These are phyloP conservation scores for Tephrocybe sp. DNA, from an alignment of 768 basidiomycete species.

Conservation along the genomic window DNA sequence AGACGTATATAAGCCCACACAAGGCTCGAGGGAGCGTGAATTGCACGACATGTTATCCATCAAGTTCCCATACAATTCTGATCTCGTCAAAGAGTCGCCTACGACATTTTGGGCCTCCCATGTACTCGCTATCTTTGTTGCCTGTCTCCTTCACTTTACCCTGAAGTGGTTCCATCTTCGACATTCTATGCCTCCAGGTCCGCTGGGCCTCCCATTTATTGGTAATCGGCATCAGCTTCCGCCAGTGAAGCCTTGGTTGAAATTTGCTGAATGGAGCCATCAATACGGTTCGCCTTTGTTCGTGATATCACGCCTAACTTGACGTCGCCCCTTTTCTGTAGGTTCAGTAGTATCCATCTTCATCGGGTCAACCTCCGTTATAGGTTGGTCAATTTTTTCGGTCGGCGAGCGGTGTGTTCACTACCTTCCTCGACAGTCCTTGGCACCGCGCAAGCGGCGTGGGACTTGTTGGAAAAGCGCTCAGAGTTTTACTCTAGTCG, in stretches of 20 bases:
- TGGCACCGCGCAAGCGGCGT: constrained; percentile 44
- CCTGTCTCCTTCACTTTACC: constrained; percentile 20
- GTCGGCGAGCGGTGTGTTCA: background rate
- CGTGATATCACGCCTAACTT: background rate
- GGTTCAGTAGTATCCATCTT: constrained; percentile 42
- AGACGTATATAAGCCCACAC: no score
- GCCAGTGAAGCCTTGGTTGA: constrained; percentile 44
- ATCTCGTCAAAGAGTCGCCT: background rate
- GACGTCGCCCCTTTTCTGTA: constrained; percentile 12
- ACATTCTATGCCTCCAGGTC: constrained; percentile 44
- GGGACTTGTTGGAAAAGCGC: constrained; percentile 48
- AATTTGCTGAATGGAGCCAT: constrained; percentile 46
- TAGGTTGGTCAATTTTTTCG: constrained; percentile 23
- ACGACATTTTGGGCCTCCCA: background rate
- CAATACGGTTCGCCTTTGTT: constrained; percentile 35
- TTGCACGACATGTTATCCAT: background rate
- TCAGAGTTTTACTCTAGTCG: constrained; percentile 47
- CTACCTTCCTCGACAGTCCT: constrained; percentile 29
- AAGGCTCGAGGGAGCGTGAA: no score
- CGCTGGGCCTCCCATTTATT: constrained; percentile 41
- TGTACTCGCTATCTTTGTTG: constrained; percentile 10
- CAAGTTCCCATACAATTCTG: background rate
- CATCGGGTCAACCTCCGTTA: constrained; percentile 41
- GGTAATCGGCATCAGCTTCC: constrained; percentile 50
- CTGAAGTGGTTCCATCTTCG: constrained; percentile 31